Base-by-base conservation (phyloP, 2,329 filamentous ascomycete species). In the Sclerotinia subarctica region DNA sequence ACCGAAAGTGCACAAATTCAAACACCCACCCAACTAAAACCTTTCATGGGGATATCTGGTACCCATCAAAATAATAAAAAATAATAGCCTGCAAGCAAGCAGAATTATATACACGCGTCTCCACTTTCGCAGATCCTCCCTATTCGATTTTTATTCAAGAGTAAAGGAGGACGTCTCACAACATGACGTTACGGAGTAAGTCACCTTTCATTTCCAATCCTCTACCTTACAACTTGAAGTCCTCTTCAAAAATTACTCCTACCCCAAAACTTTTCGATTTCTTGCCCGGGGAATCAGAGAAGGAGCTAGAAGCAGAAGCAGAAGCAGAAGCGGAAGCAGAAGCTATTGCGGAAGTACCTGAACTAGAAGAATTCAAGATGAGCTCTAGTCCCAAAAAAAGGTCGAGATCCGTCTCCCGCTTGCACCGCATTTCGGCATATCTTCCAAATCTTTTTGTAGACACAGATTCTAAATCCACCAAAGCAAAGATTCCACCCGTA, bases 131-230 rank as follows among this genome's bases (percentile, higher is more conserved):
- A 49, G 44, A 66, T 66, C 52, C 42, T 66, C 64, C 64, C 54
- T 60, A 66, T 60, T 66, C 7, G 63, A 47, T 47, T 66, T 38
- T 54, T 26, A 66, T 35, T 26, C 42, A 58, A 58, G 52, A 54
- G 53, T 47, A 44, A 32, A 46, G 53, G 64, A 35, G 52, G 38
- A 59, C 64, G 54, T 66, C 64, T 51, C 35, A 29, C 54, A 38
- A 24, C 17, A 66, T 66, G 64, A 66, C 64, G 64, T 66, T 60
- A 42, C 38, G 38, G 54, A 66, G 54, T 66, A 66, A 66, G 64
- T 66, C 44, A 52, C 24, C 24, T 64, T 56, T 35, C 11, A 29
- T 49, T 51, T 29, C 38, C 44, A 44, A 21, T 17, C 44, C 44
- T 66, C 44, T 38, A 42, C 56, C 44, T 38, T 10, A 26, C 21